These are phyloP conservation scores for Betula pendula DNA, from an alignment of 306 rosid species.

Conservation along the genomic window DNA sequence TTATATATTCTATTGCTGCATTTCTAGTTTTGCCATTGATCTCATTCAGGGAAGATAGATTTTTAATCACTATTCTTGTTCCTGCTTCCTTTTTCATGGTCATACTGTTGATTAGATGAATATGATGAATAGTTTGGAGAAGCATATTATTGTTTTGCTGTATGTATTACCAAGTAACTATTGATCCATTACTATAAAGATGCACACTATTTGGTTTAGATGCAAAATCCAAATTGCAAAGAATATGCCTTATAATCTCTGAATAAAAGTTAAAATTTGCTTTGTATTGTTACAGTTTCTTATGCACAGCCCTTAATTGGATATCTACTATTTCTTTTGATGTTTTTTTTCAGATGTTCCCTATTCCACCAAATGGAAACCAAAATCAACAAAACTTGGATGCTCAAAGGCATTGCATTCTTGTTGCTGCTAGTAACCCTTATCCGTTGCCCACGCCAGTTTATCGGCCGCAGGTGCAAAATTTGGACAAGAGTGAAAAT, in stretches of 20 bases:
- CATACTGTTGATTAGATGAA: background rate
- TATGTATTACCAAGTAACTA: background rate
- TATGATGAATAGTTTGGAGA: background rate
- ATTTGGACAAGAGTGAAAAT: constrained; percentile 72
- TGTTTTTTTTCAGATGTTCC: constrained; percentile 71
- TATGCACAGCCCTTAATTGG: background rate
- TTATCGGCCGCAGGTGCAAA: constrained; percentile 71
- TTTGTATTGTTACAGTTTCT: background rate
- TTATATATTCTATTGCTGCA: background rate
- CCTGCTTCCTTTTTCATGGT: background rate
- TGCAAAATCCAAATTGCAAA: background rate
- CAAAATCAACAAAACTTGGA: constrained; percentile 79
- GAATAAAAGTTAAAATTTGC: background rate
- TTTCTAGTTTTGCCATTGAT: background rate
- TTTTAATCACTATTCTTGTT: background rate
- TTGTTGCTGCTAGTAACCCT: constrained; percentile 91
- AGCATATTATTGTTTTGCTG: background rate
- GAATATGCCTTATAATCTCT: background rate
- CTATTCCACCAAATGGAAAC: constrained; percentile 64
- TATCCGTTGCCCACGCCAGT: constrained; percentile 90
- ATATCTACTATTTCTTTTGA: constrained; percentile 25
- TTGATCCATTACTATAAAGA: background rate
- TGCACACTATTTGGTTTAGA: constrained; percentile 2
- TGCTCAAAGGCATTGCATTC: constrained; percentile 81
- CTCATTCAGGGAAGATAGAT: background rate